phyloP scores from a whole-genome alignment of 805 yeast species.

The Yarrowia sp. region DNA sequence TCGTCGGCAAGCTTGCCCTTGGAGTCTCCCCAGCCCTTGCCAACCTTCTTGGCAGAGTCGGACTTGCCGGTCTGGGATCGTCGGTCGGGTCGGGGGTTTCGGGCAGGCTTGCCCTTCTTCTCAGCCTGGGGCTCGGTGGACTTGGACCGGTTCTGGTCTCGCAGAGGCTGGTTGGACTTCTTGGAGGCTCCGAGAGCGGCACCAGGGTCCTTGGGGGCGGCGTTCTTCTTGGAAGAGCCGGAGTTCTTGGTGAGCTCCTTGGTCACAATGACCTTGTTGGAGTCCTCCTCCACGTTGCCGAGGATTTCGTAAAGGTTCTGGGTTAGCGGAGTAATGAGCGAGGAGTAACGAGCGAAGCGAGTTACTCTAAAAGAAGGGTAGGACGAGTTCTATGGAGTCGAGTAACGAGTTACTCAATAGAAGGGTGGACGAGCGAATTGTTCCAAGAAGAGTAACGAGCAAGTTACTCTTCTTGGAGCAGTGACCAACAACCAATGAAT shows the following conservation, averaged over 20 bases:
- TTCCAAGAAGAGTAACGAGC: too few relatives aligned
- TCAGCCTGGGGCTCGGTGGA: slow-evolving; percentile 40
- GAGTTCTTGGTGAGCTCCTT: slow-evolving; percentile 61
- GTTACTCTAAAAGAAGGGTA: too few relatives aligned
- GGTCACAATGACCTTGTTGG: slow-evolving; percentile 26
- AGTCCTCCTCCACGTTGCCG: slow-evolving; percentile 31
- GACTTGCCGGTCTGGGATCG: slow-evolving; percentile 78
- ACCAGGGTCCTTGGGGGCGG: slow-evolving; percentile 46
- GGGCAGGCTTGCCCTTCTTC: slow-evolving; percentile 55
- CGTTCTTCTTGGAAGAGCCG: slow-evolving; percentile 79
- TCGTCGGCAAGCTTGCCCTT: slow-evolving; percentile 63
- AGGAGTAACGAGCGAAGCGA: background rate
- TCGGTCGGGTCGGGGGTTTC: slow-evolving; percentile 55
- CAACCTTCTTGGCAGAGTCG: slow-evolving; percentile 80
- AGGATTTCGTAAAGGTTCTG: slow-evolving; percentile 32
- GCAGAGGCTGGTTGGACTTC: slow-evolving; percentile 65
- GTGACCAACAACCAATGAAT: too few relatives aligned
- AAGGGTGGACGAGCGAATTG: too few relatives aligned
- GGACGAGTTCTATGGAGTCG: too few relatives aligned
- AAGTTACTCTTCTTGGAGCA: too few relatives aligned
- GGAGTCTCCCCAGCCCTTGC: slow-evolving; percentile 87
- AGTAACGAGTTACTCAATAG: too few relatives aligned
- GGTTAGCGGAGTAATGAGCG: background rate
- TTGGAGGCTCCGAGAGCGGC: slow-evolving; percentile 86
- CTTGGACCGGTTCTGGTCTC: slow-evolving; percentile 49